phyloP scores from a whole-genome alignment of 257 asterid genomes.

The Datura wrightii region DNA sequence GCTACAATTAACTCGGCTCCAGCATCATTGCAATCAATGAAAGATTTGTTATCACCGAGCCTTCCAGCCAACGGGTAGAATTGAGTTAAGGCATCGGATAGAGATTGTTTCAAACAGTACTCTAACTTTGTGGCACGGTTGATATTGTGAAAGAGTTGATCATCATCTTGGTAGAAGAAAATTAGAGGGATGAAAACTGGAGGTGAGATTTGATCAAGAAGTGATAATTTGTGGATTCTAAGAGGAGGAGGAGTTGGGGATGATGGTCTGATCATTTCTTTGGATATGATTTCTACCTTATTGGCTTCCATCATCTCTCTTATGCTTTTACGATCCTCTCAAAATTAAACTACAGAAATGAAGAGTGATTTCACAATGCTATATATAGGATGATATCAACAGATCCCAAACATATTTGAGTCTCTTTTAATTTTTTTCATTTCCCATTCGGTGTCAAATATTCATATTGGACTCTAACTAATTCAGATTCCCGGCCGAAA shows the following conservation, averaged over 20 bases:
- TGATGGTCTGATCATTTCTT: slow-evolving; percentile 52
- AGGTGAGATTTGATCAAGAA: slow-evolving; percentile 47
- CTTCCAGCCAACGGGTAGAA: slow-evolving; percentile 55
- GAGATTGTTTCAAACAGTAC: slow-evolving; percentile 39
- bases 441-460: too few species aligned
- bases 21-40: slow-evolving; percentile 49
- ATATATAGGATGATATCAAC: not conserved
- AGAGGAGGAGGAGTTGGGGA: slow-evolving; percentile 48
- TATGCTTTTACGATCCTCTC: not conserved
- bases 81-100: slow-evolving; percentile 38
- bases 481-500: too few species aligned
- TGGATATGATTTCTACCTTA: slow-evolving; percentile 39
- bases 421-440: too few species aligned
- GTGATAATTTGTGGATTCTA: slow-evolving; percentile 40
- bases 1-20: slow-evolving; percentile 49
- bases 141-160: not conserved
- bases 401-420: too few species aligned
- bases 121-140: not conserved
- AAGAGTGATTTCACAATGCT: not conserved
- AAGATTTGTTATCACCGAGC: slow-evolving; percentile 22
- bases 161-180: slow-evolving; percentile 41
- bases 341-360: not conserved
- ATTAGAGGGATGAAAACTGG: slow-evolving; percentile 44
- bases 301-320: slow-evolving; percentile 25
- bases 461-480: too few species aligned